Percentiles rank a stretch among this genome's conserved stretches.
Evolutionary conservation across 148 eudicot genomes (phyloP).

Genomic region (Diospyros lotus): DNA sequence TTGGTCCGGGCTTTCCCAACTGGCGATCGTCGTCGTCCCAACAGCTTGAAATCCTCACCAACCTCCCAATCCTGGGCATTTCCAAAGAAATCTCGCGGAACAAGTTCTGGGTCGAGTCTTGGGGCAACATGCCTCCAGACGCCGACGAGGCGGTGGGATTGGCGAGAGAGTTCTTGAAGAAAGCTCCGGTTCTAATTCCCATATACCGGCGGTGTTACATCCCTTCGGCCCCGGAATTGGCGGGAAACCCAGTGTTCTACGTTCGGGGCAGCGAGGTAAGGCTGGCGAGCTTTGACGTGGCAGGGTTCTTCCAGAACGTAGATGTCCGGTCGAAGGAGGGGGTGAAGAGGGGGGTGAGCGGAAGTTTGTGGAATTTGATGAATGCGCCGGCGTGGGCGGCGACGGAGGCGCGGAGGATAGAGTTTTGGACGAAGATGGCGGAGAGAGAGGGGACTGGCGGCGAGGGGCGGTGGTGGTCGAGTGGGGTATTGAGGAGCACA

Average conservation of each 20-base stretch:
- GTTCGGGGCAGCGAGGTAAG: slow-evolving; percentile 46
- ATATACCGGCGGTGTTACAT: slow-evolving; percentile 50
- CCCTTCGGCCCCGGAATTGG: slow-evolving; percentile 39
- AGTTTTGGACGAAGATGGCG: slow-evolving; percentile 43
- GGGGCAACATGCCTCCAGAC: slow-evolving; percentile 51
- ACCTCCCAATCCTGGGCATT: slow-evolving; percentile 41
- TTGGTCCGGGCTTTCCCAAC: slow-evolving; percentile 71
- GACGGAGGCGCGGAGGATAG: slow-evolving; percentile 35
- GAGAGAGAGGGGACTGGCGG: slow-evolving; percentile 8
- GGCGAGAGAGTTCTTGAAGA: slow-evolving; percentile 31
- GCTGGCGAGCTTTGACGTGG: slow-evolving; percentile 42
- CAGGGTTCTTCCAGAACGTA: slow-evolving; percentile 48
- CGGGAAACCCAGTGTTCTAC: slow-evolving; percentile 78
- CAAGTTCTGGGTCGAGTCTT: slow-evolving; percentile 43
- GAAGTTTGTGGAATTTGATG: not conserved
- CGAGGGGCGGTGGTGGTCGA: slow-evolving; percentile 16
- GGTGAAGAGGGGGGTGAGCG: too few species aligned
- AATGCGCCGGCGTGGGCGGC: slow-evolving; percentile 50
- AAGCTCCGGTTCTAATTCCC: slow-evolving; percentile 57
- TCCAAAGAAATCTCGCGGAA: slow-evolving; percentile 38
- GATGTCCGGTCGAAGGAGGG: slow-evolving; percentile 16
- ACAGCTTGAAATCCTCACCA: slow-evolving; percentile 45
- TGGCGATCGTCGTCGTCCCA: slow-evolving; percentile 68
- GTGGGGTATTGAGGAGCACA: slow-evolving; percentile 21
- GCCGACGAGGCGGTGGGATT: slow-evolving; percentile 32